Evolutionary conservation across 176 grass and related monocot genomes (phyloP).

Genomic region (Hordeum vulgare): MorexV3_pseudomolecules_assembly NC_058524.1:611379460-611379959

Average conservation of each 20-base stretch:
- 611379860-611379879: conserved; percentile 33
- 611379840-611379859: not conserved
- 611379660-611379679: conserved; percentile 35
- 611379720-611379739: not conserved
- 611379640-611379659: conserved; percentile 49
- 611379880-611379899: conserved; percentile 47
- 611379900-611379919: conserved; percentile 35
- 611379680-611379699: not conserved
- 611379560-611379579: conserved; percentile 27
- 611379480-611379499: not conserved
- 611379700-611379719: not conserved
- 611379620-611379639: conserved; percentile 59
- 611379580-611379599: conserved; percentile 41
- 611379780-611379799: not conserved
- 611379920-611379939: conserved; percentile 1
- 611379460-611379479: not conserved
- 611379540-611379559: not conserved
- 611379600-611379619: conserved; percentile 52
- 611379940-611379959: not conserved
- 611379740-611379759: conserved; percentile 30
- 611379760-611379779: conserved; percentile 23
- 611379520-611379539: not conserved
- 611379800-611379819: not conserved
- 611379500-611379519: not conserved
- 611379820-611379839: not conserved